Evolutionary conservation across 306 rosid genomes (phyloP).

Genomic region (Rubus idaeus): DNA sequence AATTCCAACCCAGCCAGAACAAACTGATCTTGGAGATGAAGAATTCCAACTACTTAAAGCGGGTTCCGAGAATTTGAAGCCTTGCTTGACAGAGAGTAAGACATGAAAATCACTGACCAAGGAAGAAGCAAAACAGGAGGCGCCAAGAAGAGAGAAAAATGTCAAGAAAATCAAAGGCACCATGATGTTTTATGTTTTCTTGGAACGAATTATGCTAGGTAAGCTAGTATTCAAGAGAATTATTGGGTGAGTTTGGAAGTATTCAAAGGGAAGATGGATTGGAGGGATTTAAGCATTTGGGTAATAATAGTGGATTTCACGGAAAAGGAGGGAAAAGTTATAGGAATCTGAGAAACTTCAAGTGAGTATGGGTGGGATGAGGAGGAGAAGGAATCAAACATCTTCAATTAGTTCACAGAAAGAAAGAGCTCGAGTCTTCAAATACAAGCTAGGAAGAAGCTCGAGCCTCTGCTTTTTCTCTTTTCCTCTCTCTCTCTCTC

Average conservation of each 20-base stretch:
- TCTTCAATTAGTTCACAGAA: slow-evolving; percentile 39
- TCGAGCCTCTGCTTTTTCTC: slow-evolving; percentile 44
- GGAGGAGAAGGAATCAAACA: slow-evolving; percentile 65
- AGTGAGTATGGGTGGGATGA: slow-evolving; percentile 39
- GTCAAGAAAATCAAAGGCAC: slow-evolving; percentile 45
- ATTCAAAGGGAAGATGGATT: slow-evolving; percentile 37
- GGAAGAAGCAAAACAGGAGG: slow-evolving; percentile 52
- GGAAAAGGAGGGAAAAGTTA: slow-evolving; percentile 47
- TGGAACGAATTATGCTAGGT: background rate
- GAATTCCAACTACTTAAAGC: slow-evolving; percentile 53
- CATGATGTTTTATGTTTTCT: slow-evolving; percentile 36
- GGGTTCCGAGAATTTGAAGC: slow-evolving; percentile 58
- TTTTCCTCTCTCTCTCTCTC: slow-evolving; percentile 44
- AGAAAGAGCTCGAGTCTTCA: slow-evolving; percentile 45
- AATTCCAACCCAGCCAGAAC: slow-evolving; percentile 66
- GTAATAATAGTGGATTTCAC: slow-evolving; percentile 33
- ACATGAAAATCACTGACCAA: slow-evolving; percentile 62
- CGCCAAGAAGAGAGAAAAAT: slow-evolving; percentile 53
- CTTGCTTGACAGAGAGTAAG: slow-evolving; percentile 53
- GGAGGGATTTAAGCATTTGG: slow-evolving; percentile 43
- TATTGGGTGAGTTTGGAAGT: slow-evolving; percentile 56
- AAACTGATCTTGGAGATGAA: slow-evolving; percentile 51
- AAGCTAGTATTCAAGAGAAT: slow-evolving; percentile 32
- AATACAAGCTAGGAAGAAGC: slow-evolving; percentile 63
- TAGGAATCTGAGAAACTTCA: slow-evolving; percentile 61